Percentiles rank a stretch among this genome's conserved stretches.
Conservation (phyloP, 2,329 filamentous ascomycete genomes). For the Ophiostoma angusticollis region DNA sequence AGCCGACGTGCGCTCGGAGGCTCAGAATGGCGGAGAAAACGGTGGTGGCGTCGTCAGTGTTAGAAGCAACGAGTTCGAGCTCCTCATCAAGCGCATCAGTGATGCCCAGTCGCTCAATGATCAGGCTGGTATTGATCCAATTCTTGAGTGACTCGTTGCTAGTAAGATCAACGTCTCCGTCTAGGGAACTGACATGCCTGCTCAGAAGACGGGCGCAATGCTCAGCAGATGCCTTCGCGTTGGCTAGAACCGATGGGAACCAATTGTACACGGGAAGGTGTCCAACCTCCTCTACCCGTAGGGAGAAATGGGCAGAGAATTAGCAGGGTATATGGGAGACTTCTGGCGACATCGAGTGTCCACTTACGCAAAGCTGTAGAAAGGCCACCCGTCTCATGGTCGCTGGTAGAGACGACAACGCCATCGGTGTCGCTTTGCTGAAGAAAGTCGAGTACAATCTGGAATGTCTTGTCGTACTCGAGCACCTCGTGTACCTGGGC, state of each 20-base stretch:
- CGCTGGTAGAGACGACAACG: constrained; percentile 78
- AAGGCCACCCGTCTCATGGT: constrained; percentile 92
- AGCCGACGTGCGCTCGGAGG: constrained; percentile 76
- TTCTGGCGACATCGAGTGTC: too few relatives aligned
- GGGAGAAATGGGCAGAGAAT: neutral
- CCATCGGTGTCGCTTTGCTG: constrained; percentile 59
- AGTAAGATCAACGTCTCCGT: neutral
- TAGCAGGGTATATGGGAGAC: neutral
- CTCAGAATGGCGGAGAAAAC: constrained; percentile 78
- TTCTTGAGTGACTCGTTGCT: constrained; percentile 28
- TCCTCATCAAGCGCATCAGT: constrained; percentile 59
- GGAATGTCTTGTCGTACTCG: constrained; percentile 84
- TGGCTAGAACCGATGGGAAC: constrained; percentile 68
- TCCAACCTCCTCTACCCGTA: constrained; percentile 32
- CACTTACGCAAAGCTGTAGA: constrained; percentile 63
- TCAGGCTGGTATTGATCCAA: constrained; percentile 57
- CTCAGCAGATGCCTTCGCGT: constrained; percentile 65
- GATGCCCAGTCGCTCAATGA: constrained; percentile 64
- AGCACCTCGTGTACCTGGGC: constrained; percentile 84
- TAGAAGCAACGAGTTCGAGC: constrained; percentile 49
- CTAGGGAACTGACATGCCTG: constrained; percentile 37
- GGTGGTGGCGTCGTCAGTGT: constrained; percentile 39
- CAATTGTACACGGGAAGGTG: constrained; percentile 52
- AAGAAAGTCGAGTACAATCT: constrained; percentile 73
- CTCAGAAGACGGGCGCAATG: constrained; percentile 52